Percentiles rank a stretch among this genome's conserved stretches.
phyloP scores from a whole-genome alignment of 2,329 filamentous ascomycete genomes.

The Byssothecium circinans region DNA sequence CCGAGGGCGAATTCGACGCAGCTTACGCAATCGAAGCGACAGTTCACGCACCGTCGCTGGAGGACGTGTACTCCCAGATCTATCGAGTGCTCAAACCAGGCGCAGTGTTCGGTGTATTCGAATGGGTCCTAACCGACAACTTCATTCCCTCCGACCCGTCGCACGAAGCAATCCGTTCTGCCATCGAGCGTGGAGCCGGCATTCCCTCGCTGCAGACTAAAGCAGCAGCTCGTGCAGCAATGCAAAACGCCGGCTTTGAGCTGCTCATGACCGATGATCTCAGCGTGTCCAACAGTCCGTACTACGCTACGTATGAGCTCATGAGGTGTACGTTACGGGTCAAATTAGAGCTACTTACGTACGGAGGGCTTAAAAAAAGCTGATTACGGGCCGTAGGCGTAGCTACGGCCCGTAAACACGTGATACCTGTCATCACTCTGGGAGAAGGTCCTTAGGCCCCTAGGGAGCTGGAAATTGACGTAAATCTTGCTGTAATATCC shows the following conservation, averaged over 20 bases:
- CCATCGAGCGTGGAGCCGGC: conserved; percentile 88
- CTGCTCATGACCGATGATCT: conserved; percentile 79
- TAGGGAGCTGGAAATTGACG: no score
- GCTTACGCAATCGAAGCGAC: conserved; percentile 96
- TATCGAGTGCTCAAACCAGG: conserved; percentile 90
- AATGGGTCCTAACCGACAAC: conserved; percentile 93
- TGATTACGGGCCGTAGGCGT: no score
- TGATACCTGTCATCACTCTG: no score
- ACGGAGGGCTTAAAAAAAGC: no score
- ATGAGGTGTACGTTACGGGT: no score
- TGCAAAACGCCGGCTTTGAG: conserved; percentile 81
- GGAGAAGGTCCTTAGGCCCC: no score
- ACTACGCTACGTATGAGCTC: no score
- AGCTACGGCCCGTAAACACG: no score
- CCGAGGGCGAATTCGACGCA: conserved; percentile 83
- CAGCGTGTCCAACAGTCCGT: no score
- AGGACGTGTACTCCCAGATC: conserved; percentile 87
- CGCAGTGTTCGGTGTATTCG: conserved; percentile 89
- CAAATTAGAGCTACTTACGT: no score
- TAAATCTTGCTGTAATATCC: no score
- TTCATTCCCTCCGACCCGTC: conserved; percentile 82
- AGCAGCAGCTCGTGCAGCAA: conserved; percentile 73
- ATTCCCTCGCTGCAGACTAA: conserved; percentile 92
- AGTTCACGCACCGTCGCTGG: conserved; percentile 81
- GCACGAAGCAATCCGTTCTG: conserved; percentile 85